Conservation (phyloP, 257 asterid species). For the Eustoma russellianum region DNA sequence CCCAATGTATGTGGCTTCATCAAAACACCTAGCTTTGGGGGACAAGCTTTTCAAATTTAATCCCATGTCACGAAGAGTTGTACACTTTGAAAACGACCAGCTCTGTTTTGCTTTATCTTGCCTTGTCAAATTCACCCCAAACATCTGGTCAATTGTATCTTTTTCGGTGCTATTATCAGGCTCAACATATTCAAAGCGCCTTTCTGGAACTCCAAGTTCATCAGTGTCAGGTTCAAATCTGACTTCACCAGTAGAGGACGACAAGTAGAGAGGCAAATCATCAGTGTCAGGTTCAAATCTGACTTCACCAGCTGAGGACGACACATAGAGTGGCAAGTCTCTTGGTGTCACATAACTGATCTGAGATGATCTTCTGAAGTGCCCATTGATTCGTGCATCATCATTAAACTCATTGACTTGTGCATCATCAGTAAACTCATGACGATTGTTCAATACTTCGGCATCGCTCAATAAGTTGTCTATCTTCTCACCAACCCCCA, state of each 20-base stretch:
- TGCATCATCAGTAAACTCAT: conserved; percentile 23
- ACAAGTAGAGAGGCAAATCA: conserved; percentile 18
- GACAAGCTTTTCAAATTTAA: conserved; percentile 17
- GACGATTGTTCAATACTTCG: conserved; percentile 23
- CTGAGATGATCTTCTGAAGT: conserved; percentile 29
- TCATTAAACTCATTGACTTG: conserved; percentile 22
- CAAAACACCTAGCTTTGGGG: conserved; percentile 17
- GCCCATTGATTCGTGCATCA: conserved; percentile 22
- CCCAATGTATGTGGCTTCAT: conserved; percentile 14
- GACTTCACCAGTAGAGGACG: conserved; percentile 30
- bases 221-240: conserved; percentile 25
- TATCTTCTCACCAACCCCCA: conserved; percentile 17
- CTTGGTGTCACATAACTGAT: conserved; percentile 36
- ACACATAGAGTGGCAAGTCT: conserved; percentile 25
- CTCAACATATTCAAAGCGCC: conserved; percentile 27
- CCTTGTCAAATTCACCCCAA: conserved; percentile 23
- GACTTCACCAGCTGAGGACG: conserved; percentile 30
- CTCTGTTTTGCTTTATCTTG: conserved; percentile 18
- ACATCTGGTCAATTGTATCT: conserved; percentile 21
- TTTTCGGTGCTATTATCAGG: conserved; percentile 16
- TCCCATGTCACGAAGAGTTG: conserved; percentile 22
- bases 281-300: conserved; percentile 25
- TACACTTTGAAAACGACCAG: conserved; percentile 29
- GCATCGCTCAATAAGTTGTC: conserved; percentile 16
- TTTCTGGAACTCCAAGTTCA: conserved; percentile 18